A percentile compares a stretch with the other conserved stretches of the same genome.
phyloP scores from a whole-genome alignment of 1,284 basidiomycete genomes.

The Microbotryomycetes sp. region DNA sequence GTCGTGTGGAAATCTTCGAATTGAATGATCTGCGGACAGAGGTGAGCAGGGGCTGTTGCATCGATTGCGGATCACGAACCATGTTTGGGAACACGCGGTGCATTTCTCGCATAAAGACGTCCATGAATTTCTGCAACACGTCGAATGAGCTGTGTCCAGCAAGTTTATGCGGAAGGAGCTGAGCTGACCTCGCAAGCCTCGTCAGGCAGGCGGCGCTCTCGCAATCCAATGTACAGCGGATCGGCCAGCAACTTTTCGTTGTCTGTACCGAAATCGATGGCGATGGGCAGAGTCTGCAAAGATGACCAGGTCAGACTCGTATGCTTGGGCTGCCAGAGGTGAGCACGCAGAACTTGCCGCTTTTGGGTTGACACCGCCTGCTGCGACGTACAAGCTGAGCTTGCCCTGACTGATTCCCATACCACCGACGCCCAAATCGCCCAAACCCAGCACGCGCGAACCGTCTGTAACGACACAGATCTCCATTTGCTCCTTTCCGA shows the following conservation, averaged over 20 bases:
- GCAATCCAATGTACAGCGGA: slow-evolving; percentile 81
- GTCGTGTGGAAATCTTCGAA: slow-evolving; percentile 54
- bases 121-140: slow-evolving; percentile 63
- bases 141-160: not conserved
- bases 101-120: slow-evolving; percentile 85
- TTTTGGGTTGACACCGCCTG: slow-evolving; percentile 65
- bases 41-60: too few species aligned
- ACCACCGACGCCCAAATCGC: slow-evolving; percentile 59
- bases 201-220: slow-evolving; percentile 59
- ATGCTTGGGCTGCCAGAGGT: too few species aligned
- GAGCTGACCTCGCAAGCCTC: slow-evolving; percentile 48
- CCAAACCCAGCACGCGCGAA: slow-evolving; percentile 85
- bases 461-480: slow-evolving; percentile 56
- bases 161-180: not conserved
- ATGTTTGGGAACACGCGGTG: slow-evolving; percentile 60
- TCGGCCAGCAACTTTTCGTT: slow-evolving; percentile 73
- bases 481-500: slow-evolving; percentile 34
- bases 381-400: slow-evolving; percentile 78
- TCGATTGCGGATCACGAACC: slow-evolving; percentile 43
- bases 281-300: slow-evolving; percentile 65
- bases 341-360: slow-evolving; percentile 42
- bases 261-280: slow-evolving; percentile 79
- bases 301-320: not conserved
- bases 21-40: slow-evolving; percentile 52
- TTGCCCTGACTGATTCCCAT: slow-evolving; percentile 91